Conservation (phyloP, 495 filamentous ascomycete species). For the Aspergillus panamensis region DNA sequence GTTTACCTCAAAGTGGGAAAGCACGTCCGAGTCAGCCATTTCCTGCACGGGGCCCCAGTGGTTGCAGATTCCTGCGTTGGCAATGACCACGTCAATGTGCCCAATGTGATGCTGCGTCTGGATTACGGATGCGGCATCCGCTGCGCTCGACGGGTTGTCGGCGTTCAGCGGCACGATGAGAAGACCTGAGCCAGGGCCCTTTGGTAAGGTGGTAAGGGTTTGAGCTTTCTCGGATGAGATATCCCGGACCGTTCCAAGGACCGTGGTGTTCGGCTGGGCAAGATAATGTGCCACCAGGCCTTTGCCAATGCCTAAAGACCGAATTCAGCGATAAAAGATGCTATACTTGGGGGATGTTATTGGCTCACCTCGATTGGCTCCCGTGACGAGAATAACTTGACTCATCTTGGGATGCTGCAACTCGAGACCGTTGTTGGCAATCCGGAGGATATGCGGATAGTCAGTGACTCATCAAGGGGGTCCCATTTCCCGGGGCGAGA, state of each 20-base stretch:
- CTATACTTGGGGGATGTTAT: not conserved
- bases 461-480: too few species aligned
- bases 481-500: too few species aligned
- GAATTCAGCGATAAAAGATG: not conserved
- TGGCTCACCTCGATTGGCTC: constrained; percentile 23
- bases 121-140: constrained; percentile 4
- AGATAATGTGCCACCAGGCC: constrained; percentile 37
- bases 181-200: constrained; percentile 29
- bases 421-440: too few species aligned
- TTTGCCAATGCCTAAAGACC: constrained; percentile 42
- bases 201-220: constrained; percentile 23
- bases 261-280: constrained; percentile 36
- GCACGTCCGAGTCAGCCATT: constrained; percentile 29
- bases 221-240: constrained; percentile 15
- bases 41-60: constrained; percentile 22
- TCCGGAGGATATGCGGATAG: too few species aligned
- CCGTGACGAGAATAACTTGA: constrained; percentile 21
- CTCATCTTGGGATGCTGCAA: constrained; percentile 6
- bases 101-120: constrained; percentile 15
- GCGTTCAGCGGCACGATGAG: constrained; percentile 36
- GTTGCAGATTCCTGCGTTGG: constrained; percentile 45
- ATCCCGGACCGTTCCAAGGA: constrained; percentile 45
- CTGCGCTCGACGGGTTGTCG: constrained; percentile 26
- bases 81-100: constrained; percentile 45
- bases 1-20: constrained; percentile 40